phyloP scores from a whole-genome alignment of 1,284 basidiomycete genomes.

The Spongispora temasekensis region DNA sequence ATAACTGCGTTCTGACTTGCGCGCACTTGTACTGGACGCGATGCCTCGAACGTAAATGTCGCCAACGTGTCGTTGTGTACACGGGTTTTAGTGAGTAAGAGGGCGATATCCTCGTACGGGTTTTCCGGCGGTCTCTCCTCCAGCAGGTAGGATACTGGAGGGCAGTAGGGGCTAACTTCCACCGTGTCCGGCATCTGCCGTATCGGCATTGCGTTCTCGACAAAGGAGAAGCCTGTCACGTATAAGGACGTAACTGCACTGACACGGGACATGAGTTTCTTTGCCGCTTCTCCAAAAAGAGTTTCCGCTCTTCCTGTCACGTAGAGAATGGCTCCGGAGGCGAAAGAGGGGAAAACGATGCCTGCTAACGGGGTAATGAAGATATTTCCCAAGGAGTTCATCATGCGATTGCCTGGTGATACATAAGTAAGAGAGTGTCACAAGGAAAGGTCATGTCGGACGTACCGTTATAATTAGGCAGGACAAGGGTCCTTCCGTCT shows the following conservation, averaged over 20 bases:
- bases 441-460: neutral
- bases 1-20: slow-evolving; percentile 58
- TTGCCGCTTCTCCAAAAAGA: slow-evolving; percentile 48
- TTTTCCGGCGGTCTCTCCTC: slow-evolving; percentile 43
- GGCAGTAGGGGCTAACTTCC: slow-evolving; percentile 57
- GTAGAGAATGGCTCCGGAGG: slow-evolving; percentile 59
- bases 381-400: slow-evolving; percentile 65
- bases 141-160: slow-evolving; percentile 53
- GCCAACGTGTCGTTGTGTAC: slow-evolving; percentile 50
- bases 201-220: slow-evolving; percentile 57
- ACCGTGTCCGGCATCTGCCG: slow-evolving; percentile 41
- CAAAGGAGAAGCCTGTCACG: slow-evolving; percentile 53
- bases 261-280: slow-evolving; percentile 53
- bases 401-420: slow-evolving; percentile 52
- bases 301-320: slow-evolving; percentile 56
- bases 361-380: slow-evolving; percentile 55
- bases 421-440: neutral
- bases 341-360: slow-evolving; percentile 54
- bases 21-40: slow-evolving; percentile 36
- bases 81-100: slow-evolving; percentile 38
- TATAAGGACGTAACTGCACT: slow-evolving; percentile 50
- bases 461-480: slow-evolving; percentile 64
- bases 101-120: slow-evolving; percentile 32
- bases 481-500: slow-evolving; percentile 53
- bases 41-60: slow-evolving; percentile 53